Base-by-base conservation (phyloP, 1,284 basidiomycete genomes). In the Marasmius sp. region DNA sequence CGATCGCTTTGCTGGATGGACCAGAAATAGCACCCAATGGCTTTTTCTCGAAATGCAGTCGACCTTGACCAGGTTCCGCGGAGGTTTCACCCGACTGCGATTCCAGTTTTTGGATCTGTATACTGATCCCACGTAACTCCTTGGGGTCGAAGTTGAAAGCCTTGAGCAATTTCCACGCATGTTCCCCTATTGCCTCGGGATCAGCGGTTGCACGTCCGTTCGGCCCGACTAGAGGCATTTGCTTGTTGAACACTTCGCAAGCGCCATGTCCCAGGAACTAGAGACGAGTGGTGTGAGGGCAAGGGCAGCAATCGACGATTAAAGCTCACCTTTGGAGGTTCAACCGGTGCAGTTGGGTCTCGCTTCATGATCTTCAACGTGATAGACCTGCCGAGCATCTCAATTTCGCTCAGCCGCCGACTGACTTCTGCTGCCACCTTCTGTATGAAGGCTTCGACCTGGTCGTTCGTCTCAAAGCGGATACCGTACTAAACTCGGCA, bases 211-310 rank as follows among this genome's bases (percentile, higher is more conserved):
- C 87, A 22, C 78, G 77, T 1, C 90, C 90, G 9, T 80, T 81
- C 3, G 81, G 77, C 3, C 80, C 87, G 8, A 80, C 76, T 1
- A 96, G 77, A 1, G 85, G 74, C 0, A 77, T 77, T 66, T 92
- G 91, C 71, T 91, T 92, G 72, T 88, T 95, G 77, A 90, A 92
- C 0, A 87, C 83, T 59, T 95, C 89, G 73, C 95, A 98, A 10
- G 84, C 76, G 0, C 97, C 97, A 70, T 98, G 96, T 0, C 97
- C 97, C 67, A 98, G 82, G 66, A 98, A 98, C 92, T 94, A 71
- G 9, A 33, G 20, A 10, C 11, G 43, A 51, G 37, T 20, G 34
- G 43, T 34, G 14, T 48, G 16, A 22, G 51, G 27, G 39, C 41
- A 18, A 33, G 18, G 27, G n/a, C 27, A 18, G 38, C 45, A 1